These are phyloP conservation scores for Paracamarosporium sp. DNA, from an alignment of 2,329 filamentous ascomycete species.

Conservation along the genomic window DNA sequence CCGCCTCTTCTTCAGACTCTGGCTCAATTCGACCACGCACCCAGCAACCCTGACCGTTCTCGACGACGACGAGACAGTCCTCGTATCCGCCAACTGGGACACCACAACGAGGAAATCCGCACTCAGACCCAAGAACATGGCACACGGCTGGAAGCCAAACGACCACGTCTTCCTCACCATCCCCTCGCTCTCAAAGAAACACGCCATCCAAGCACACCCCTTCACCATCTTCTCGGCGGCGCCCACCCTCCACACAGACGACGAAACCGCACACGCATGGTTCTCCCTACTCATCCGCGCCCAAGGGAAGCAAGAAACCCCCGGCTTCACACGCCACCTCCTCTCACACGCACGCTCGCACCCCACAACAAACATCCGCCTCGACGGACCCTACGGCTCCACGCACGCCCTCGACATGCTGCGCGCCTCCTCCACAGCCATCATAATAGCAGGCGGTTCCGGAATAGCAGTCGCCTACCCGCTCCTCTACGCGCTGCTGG, in stretches of 20 bases:
- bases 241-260: conserved; percentile 50
- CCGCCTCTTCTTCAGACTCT: conserved; percentile 63
- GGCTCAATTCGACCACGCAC: conserved; percentile 58
- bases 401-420: conserved; percentile 62
- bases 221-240: conserved; percentile 71
- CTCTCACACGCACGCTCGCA: conserved; percentile 58
- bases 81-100: conserved; percentile 56
- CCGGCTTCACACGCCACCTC: conserved; percentile 65
- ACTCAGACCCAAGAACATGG: conserved; percentile 44
- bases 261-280: conserved; percentile 53
- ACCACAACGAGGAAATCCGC: conserved; percentile 21
- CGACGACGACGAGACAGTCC: conserved; percentile 63
- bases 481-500: conserved; percentile 60
- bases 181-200: conserved; percentile 59
- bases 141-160: conserved; percentile 64
- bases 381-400: conserved; percentile 73
- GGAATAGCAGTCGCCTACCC: conserved; percentile 71
- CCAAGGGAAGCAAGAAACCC: conserved; percentile 42
- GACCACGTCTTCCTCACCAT: conserved; percentile 70
- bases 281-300: conserved; percentile 66
- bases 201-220: conserved; percentile 67
- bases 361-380: conserved; percentile 53
- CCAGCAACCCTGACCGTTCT: conserved; percentile 60
- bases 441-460: conserved; percentile 68
- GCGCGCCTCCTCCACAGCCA: conserved; percentile 55